These are phyloP conservation scores for Monosporascus sp. DNA, from an alignment of 2,329 filamentous ascomycete genomes.

Conservation along the genomic window DNA sequence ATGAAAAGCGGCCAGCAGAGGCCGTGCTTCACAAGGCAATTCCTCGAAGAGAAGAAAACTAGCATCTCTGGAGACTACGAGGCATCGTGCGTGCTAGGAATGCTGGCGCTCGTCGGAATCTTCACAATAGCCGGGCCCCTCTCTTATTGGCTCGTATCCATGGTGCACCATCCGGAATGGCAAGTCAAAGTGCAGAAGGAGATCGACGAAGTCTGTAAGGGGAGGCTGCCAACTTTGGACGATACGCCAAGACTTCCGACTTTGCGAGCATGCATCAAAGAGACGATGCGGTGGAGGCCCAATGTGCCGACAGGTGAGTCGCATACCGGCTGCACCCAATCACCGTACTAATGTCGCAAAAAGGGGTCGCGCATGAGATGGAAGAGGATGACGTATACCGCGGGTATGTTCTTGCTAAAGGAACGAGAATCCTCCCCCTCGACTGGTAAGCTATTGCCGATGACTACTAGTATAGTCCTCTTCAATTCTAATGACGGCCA, in stretches of 20 bases:
- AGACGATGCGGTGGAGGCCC: constrained; percentile 39
- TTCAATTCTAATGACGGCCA: constrained; percentile 13
- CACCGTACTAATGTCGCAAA: background rate
- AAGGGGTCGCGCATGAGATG: constrained; percentile 44
- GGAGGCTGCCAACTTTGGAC: constrained; percentile 35
- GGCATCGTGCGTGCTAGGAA: constrained; percentile 28
- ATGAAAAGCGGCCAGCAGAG: constrained; percentile 35
- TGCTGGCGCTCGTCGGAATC: constrained; percentile 32
- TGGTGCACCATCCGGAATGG: constrained; percentile 44
- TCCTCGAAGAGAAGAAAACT: constrained; percentile 30
- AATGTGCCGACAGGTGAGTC: constrained; percentile 36
- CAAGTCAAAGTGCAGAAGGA: constrained; percentile 39
- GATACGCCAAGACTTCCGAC: constrained; percentile 37
- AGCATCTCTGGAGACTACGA: constrained; percentile 26
- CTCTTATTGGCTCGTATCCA: constrained; percentile 33
- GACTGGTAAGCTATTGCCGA: constrained; percentile 28
- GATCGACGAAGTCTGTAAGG: constrained; percentile 37
- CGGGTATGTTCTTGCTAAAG: constrained; percentile 44
- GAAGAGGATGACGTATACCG: constrained; percentile 45
- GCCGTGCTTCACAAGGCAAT: constrained; percentile 35
- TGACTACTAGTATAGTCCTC: background rate
- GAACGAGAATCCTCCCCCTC: constrained; percentile 35
- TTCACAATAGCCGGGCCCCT: constrained; percentile 31
- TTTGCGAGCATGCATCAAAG: constrained; percentile 41
- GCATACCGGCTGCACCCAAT: background rate